These are phyloP conservation scores for Alternaria solani DNA, from an alignment of 2,329 filamentous ascomycete genomes.

Conservation along the genomic window DNA sequence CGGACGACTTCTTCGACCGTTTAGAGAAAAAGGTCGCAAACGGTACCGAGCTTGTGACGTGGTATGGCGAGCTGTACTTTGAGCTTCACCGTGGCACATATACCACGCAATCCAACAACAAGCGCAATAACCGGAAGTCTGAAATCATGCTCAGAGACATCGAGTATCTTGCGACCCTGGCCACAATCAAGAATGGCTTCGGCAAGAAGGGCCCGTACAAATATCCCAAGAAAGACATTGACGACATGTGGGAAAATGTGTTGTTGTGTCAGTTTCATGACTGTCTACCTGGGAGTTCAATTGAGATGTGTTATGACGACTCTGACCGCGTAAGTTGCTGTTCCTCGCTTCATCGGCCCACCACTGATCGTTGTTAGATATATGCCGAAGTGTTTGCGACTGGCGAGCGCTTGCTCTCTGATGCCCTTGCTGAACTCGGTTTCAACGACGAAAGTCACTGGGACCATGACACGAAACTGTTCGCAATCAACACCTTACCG, in stretches of 20 bases:
- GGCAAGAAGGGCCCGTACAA: slow-evolving; percentile 66
- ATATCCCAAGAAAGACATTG: slow-evolving; percentile 93
- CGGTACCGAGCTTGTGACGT: slow-evolving; percentile 81
- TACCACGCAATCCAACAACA: slow-evolving; percentile 97
- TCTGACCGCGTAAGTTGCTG: slow-evolving; percentile 70
- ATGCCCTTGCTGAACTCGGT: slow-evolving; percentile 73
- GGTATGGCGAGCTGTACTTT: slow-evolving; percentile 98
- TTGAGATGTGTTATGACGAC: slow-evolving; percentile 98
- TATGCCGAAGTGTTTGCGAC: slow-evolving; percentile 84
- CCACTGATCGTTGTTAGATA: slow-evolving; percentile 55
- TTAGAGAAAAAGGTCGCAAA: slow-evolving; percentile 78
- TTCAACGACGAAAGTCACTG: slow-evolving; percentile 59
- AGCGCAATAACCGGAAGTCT: slow-evolving; percentile 86
- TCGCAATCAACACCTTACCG: slow-evolving; percentile 84
- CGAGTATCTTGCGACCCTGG: slow-evolving; percentile 86
- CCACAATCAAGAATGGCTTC: slow-evolving; percentile 72
- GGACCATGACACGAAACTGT: slow-evolving; percentile 56
- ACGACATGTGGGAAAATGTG: slow-evolving; percentile 93
- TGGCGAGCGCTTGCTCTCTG: slow-evolving; percentile 74
- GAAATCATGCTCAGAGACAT: slow-evolving; percentile 88
- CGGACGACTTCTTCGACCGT: slow-evolving; percentile 91
- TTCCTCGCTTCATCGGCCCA: rapidly evolving
- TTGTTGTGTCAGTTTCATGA: slow-evolving; percentile 98
- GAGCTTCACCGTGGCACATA: slow-evolving; percentile 97
- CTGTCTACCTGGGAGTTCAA: slow-evolving; percentile 91